Base-by-base conservation (phyloP, 2,329 filamentous ascomycete species). In the Microcyclospora pomicola region DNA sequence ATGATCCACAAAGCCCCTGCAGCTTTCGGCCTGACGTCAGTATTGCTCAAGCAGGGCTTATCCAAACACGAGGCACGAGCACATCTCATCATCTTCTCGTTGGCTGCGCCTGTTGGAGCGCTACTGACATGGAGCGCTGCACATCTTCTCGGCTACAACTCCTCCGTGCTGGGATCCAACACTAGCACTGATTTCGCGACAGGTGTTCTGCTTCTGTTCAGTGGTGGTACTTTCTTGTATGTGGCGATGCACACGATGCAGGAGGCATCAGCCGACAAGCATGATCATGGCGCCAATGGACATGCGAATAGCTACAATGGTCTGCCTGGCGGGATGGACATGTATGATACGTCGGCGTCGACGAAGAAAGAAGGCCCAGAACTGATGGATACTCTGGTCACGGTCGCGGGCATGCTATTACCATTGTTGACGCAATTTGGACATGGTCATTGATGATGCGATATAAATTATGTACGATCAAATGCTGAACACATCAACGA, bases 181-280 rank as follows among this genome's bases (percentile, higher is more conserved):
- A 40, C 46, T 34, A 68, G 69, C 14, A 76, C 82, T 40, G 75
- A 78, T 50, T 95, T 85, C 77, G 87, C 83, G 67, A 96, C 88
- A 0, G 91, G 91, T 15, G 84, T 94, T 69, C 65, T 96, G 32
- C 66, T 98, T 7, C 66, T 96, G n/a, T 98, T 98, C 57, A 94
- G 85, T 0, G 91, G 82, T 1, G 91, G 91, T 12, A 98, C 91
- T 0, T 98, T 98, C 56, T 62, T 98, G 80, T 95, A 96, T 54
- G 91, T 98, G 32, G 91, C 91, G 1, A 95, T 96, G 87, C 91
- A 98, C 56, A 86, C 87, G 1, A 94, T 96, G 85, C 83, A 92
- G 56, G 87, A 94, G 53, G 74, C 78, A 15, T 48, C 47, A 14
- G 50, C 55, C 6, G 51, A 54, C 27, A 54, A 44, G 70, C 75